Percentiles rank a stretch among this genome's conserved stretches.
These are phyloP conservation scores for Metschnikowia peoriensis DNA, from an alignment of 805 yeast species.

Conservation along the genomic window DNA sequence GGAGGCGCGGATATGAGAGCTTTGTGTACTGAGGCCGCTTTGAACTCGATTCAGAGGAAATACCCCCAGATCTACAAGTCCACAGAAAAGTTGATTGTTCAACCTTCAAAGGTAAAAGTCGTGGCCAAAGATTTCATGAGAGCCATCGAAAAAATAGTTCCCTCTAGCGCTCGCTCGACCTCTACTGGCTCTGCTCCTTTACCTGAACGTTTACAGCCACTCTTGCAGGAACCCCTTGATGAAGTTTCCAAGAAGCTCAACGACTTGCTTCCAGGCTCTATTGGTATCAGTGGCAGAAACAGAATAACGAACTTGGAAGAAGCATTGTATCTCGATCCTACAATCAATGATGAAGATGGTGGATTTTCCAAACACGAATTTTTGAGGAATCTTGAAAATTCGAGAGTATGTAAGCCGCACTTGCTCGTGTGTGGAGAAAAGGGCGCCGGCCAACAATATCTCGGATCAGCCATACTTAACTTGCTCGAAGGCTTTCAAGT, in stretches of 20 bases:
- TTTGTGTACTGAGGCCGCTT: conserved; percentile 91
- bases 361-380: conserved; percentile 71
- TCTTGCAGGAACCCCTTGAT: conserved; percentile 53
- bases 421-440: conserved; percentile 66
- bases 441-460: conserved; percentile 86
- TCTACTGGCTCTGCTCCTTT: conserved; percentile 72
- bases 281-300: conserved; percentile 36
- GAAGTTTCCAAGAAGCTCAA: conserved; percentile 49
- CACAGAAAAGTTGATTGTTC: conserved; percentile 67
- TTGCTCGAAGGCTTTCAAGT: conserved; percentile 86
- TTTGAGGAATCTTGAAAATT: conserved; percentile 43
- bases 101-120: conserved; percentile 70
- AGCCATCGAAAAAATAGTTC: conserved; percentile 83
- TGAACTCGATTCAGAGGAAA: conserved; percentile 84
- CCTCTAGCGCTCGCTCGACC: conserved; percentile 87
- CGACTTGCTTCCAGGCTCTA: conserved; percentile 54
- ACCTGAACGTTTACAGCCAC: conserved; percentile 67
- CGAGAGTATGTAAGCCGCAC: conserved; percentile 81
- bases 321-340: conserved; percentile 60
- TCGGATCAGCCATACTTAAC: conserved; percentile 78
- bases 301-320: conserved; percentile 63
- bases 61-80: conserved; percentile 90
- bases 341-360: conserved; percentile 55
- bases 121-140: conserved; percentile 80
- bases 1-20: conserved; percentile 98